Base-by-base conservation (phyloP, 2,329 filamentous ascomycete species). In the Purpureocillium lavendulum region DNA sequence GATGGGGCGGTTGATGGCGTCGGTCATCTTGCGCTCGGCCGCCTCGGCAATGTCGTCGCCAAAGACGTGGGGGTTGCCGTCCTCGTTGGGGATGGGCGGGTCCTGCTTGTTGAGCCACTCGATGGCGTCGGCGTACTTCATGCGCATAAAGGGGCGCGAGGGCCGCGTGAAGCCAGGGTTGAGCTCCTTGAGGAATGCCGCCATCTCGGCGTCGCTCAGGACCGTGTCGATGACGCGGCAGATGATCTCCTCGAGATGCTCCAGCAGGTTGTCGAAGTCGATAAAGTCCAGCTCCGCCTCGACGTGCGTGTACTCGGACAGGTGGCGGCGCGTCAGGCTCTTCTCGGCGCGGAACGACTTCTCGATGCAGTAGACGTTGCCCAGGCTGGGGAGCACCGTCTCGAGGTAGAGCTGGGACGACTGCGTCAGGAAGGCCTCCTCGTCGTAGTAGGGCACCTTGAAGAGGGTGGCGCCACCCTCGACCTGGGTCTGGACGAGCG, bases 261-360 rank as follows among this genome's bases (percentile, higher is more conserved):
- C 69, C 29, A 98, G 80, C 30, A 98, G 79, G 62, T 96, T 88
- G 49, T 84, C 76, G 58, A 98, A 98, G 51, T 77, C 78, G 68
- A 98, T 94, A 60, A 92, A 97, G 69, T 97, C 92, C 44, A 98
- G 75, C 64, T 98, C 92, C 43, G 83, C 90, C 67, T 98, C 92
- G 50, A 98, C 77, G 68, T 98, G 92, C 1, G 89, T 94, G 70
- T 96, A 98, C 66, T 98, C 92, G 35, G 87, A 86, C 54, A 98
- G 68, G 61, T 98, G 92, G 56, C 92, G 86, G 45, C 92, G 84
- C 36, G 92, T 98, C 42, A 97, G 73, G 7, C 84, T 90, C 69
- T 96, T 96, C 66, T 98, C 92, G 12, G 92, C 92, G 45, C 92
- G 89, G 82, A 98, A 98, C 2, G 90, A 97, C 64, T 95, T 95